Evolutionary conservation across 164 flowering plant genomes (phyloP), one percentile per base, ranked within the genome.

Genomic region (Brasenia schreberi): DNA sequence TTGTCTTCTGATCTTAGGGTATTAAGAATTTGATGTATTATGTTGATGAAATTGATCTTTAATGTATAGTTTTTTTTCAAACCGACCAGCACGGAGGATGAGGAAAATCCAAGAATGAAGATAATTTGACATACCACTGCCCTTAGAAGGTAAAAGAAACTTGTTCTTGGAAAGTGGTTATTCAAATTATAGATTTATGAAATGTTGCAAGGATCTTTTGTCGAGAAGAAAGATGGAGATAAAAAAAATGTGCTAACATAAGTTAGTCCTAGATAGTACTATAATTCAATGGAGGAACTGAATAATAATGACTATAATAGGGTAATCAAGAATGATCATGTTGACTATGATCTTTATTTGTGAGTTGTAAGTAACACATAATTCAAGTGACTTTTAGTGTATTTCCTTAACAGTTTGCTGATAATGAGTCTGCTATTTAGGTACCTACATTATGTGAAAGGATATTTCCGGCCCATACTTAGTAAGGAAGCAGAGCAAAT

Each of bases 401-500:
- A 9, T 60, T 60, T 9, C 27, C 63, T 60, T 17, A 9, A 7
- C n/a, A 60, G 5, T 60, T 60, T 45, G 53, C 53, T 45, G 53
- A 45, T 45, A 45, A 4, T 45, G 14, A 12, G 14, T 12, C 53
- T 45, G 14, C 62, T 9, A 52, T 77, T 62, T 80, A 92, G 98
- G 84, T 94, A 94, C 68, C 83, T 94, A 71, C 86, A 84, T 58
- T 91, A 71, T 73, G 95, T 91, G 11, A 94, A 89, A 72, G 77
- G 80, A 44, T 62, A 83, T 67, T 91, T 94, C 71, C 87, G 77
- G 77, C 97, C 97, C 5, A 79, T 82, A 58, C 87, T 94, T 9
- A 85, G 96, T 14, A 86, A 82, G 79, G 97, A 91, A 59, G 99
- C 99, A 72, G 96, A 94, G 78, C 79, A 77, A 65, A 81, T 89